These are phyloP conservation scores for Coemansia sp. DNA, from an alignment of 192 early-diverging fungal genomes.

Conservation along the genomic window DNA sequence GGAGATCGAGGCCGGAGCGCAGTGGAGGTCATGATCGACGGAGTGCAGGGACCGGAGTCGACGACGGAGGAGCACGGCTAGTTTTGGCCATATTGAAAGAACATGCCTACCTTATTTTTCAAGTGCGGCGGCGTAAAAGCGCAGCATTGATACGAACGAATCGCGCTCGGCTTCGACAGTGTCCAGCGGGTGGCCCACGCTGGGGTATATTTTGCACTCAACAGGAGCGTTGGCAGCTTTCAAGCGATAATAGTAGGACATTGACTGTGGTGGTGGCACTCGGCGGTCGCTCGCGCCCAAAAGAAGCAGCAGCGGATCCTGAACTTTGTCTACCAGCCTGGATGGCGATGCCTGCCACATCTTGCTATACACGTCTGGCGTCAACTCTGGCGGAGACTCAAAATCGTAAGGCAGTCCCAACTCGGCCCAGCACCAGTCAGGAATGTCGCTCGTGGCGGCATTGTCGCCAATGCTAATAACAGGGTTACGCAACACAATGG, in stretches of 20 bases:
- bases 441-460: constrained; percentile 64
- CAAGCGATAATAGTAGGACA: constrained; percentile 44
- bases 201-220: constrained; percentile 58
- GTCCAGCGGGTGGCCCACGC: constrained; percentile 62
- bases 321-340: constrained; percentile 55
- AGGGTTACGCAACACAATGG: constrained; percentile 69
- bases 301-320: constrained; percentile 64
- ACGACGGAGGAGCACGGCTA: background rate
- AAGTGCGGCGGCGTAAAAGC: constrained; percentile 40
- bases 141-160: constrained; percentile 36
- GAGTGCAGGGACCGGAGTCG: too few relatives aligned
- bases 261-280: constrained; percentile 68
- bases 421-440: constrained; percentile 75
- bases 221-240: constrained; percentile 41
- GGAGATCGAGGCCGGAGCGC: too few relatives aligned
- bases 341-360: constrained; percentile 65
- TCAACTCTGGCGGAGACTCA: constrained; percentile 55
- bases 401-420: constrained; percentile 60
- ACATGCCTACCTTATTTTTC: background rate
- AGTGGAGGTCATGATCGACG: too few relatives aligned
- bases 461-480: constrained; percentile 66
- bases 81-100: background rate
- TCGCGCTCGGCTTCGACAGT: constrained; percentile 62
- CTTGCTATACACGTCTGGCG: constrained; percentile 57
- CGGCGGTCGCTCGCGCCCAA: constrained; percentile 70